Percentiles rank a stretch among this genome's conserved stretches.
These are phyloP conservation scores for Colletotrichum sidae DNA, from an alignment of 2,329 filamentous ascomycete species.

Conservation along the genomic window DNA sequence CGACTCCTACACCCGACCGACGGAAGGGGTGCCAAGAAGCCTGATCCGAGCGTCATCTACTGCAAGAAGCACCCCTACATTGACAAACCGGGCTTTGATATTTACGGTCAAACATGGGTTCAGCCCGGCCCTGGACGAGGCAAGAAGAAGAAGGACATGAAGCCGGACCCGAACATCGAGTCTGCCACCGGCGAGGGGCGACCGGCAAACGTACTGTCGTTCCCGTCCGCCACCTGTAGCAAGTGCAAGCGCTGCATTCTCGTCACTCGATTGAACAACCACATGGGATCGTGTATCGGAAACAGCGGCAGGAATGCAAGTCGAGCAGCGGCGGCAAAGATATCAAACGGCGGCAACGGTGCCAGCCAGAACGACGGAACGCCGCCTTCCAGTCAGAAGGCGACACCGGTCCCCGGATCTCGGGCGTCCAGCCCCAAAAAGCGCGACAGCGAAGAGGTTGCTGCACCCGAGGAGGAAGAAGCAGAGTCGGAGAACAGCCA, in stretches of 20 bases:
- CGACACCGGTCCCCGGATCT: conserved; percentile 67
- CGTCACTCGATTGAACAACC: conserved; percentile 74
- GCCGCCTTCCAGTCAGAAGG: conserved; percentile 72
- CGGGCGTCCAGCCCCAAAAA: conserved; percentile 67
- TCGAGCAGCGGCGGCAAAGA: conserved; percentile 71
- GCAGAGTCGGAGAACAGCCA: conserved; percentile 59
- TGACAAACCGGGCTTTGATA: conserved; percentile 80
- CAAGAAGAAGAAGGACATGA: conserved; percentile 84
- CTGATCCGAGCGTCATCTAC: conserved; percentile 76
- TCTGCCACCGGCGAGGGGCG: conserved; percentile 63
- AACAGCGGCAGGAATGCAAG: conserved; percentile 74
- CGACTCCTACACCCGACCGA: conserved; percentile 79
- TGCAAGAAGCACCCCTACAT: conserved; percentile 85
- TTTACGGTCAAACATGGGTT: conserved; percentile 86
- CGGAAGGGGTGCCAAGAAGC: conserved; percentile 73
- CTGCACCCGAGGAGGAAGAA: conserved; percentile 60
- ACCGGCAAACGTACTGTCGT: conserved; percentile 71
- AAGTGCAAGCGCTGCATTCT: conserved; percentile 76
- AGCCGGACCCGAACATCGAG: conserved; percentile 63
- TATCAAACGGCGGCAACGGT: conserved; percentile 66
- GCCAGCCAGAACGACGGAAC: conserved; percentile 66
- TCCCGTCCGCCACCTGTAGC: conserved; percentile 74
- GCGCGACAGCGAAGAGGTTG: conserved; percentile 65
- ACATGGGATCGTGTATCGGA: conserved; percentile 76
- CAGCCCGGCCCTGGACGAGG: conserved; percentile 76